Base-by-base conservation (phyloP, 306 rosid species). In the Castanopsis chinensis region DNA sequence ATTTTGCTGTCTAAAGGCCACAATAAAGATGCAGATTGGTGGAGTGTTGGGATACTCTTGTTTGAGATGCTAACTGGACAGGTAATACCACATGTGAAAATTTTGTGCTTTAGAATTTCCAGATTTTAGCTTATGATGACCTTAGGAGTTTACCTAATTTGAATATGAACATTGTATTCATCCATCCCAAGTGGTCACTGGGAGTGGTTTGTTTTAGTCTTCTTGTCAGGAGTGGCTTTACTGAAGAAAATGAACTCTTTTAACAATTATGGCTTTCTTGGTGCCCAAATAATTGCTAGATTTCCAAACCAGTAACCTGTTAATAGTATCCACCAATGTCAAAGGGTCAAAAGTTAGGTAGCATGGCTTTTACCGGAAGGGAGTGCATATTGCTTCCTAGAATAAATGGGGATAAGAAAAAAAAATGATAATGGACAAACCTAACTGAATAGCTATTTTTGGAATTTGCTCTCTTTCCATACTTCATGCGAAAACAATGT, bases 11-110 rank as follows among this genome's bases (percentile, higher is more conserved):
- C 87, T 57, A 92, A 90, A 84, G 99, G 99, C 71, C 99, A 95
- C 82, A 95, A 92, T 91, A 95, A 95, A 85, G 96, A 92, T 35
- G 93, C 97, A 1, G 99, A 95, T 85, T 95, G 98, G 99, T 95
- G 99, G 99, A 95, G 99, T 80, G 85, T 86, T 4, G 99, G 99
- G 69, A 83, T 90, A 58, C 96, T 95, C 61, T 84, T 95, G 92
- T 95, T 76, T 85, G 99, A 95, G 85, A 95, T 95, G 99, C 89
- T 95, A 65, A 83, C 89, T 7, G 99, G 99, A 76, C 90, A 91
- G 97, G 99, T 95, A 90, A 84, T 68, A 69, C 45, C 20, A 35
- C 9, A 0, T 17, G 52, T 15, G 58, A 67, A 23, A 8, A 59
- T 43, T 37, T 55, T 37, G 6, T 43, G 4, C 45, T 64, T 56